Conservation (phyloP, 2,329 filamentous ascomycete species). For the Penicillium sp. region DNA sequence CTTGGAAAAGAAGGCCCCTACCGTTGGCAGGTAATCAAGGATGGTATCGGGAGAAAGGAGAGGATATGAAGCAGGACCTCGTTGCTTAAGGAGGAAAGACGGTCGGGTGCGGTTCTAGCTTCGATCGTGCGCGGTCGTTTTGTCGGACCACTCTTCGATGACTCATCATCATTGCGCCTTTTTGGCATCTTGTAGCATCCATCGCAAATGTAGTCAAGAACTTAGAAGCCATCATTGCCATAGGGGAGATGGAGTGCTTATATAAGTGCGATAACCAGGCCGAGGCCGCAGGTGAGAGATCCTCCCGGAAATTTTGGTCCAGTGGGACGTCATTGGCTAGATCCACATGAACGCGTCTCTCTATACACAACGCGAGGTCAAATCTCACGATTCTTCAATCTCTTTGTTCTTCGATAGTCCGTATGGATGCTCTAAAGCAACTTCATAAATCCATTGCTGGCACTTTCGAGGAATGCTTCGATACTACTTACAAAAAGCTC, state of each 20-base stretch:
- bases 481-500: conserved; percentile 33
- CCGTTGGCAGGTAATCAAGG: conserved; percentile 69
- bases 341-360: background rate
- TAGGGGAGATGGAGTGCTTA: conserved; percentile 12
- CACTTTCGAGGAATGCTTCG: conserved; percentile 33
- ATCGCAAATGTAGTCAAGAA: background rate
- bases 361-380: background rate
- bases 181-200: conserved; percentile 38
- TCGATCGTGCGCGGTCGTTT: conserved; percentile 51
- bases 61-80: conserved; percentile 87
- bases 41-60: conserved; percentile 71
- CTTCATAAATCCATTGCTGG: conserved; percentile 37
- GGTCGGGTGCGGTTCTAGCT: conserved; percentile 53
- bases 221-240: background rate
- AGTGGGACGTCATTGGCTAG: conserved; percentile 6
- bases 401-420: background rate
- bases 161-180: conserved; percentile 30
- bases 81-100: conserved; percentile 76
- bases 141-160: conserved; percentile 28
- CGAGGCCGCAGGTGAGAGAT: background rate
- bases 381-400: background rate
- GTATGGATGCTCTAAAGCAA: conserved; percentile 39
- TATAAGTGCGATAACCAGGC: conserved; percentile 11
- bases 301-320: conserved; percentile 8
- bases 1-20: conserved; percentile 33